Evolutionary conservation across 306 rosid species (phyloP).

Genomic region (Cucurbita argyrosperma): DNA sequence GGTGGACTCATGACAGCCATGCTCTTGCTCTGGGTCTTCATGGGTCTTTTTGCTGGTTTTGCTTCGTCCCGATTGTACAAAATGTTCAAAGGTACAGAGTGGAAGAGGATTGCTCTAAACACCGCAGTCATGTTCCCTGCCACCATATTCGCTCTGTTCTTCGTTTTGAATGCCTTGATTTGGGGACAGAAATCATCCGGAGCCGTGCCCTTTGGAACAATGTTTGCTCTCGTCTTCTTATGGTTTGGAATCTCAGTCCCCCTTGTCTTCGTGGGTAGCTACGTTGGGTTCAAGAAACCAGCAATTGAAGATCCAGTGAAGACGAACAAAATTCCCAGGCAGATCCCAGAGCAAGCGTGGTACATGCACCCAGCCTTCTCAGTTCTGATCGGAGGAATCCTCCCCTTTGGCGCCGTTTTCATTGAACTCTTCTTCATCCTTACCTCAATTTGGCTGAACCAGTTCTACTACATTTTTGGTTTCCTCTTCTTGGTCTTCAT

Average conservation of each 20-base stretch:
- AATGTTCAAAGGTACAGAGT: conserved; percentile 85
- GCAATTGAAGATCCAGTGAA: conserved; percentile 92
- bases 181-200: conserved; percentile 99
- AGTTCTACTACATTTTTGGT: conserved; percentile 95
- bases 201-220: conserved; percentile 96
- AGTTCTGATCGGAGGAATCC: conserved; percentile 86
- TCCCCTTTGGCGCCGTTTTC: conserved; percentile 96
- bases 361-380: conserved; percentile 92
- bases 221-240: conserved; percentile 85
- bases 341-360: conserved; percentile 99
- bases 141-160: conserved; percentile 52
- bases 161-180: conserved; percentile 58
- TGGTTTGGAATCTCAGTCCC: conserved; percentile 99
- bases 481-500: conserved; percentile 91
- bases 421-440: conserved; percentile 97
- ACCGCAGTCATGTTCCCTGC: conserved; percentile 86
- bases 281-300: conserved; percentile 89
- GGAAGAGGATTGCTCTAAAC: conserved; percentile 76
- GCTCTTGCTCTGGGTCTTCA: conserved; percentile 96
- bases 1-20: conserved; percentile 97
- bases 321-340: conserved; percentile 97
- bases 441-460: conserved; percentile 97
- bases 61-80: conserved; percentile 75
- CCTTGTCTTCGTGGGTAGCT: conserved; percentile 85
- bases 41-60: conserved; percentile 92